Evolutionary conservation across 306 rosid species (phyloP), one percentile per base, ranked within the genome.

Genomic region (Luffa acutangula): DNA sequence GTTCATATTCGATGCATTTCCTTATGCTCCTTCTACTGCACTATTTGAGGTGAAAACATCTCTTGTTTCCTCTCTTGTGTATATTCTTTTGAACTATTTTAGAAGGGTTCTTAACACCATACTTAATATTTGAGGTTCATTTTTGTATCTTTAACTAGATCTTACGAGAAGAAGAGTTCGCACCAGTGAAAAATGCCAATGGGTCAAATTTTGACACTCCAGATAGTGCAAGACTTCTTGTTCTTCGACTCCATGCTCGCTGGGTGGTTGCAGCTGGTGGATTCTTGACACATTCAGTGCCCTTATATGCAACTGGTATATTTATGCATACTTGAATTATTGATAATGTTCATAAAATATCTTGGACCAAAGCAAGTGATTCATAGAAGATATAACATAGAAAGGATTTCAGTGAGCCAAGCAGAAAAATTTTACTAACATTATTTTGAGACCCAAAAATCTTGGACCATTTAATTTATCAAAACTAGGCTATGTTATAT

Each of bases 181-280:
- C 99, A 14, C 98, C 99, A 0, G 99, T 96, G 42, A 96, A 96
- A 87, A 93, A 93, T 86, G 97, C 96, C 33, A 93, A 88, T 31
- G 97, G 97, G 52, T 90, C 99, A 77, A 93, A 87, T 83, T 90
- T 72, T 84, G 99, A 96, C 81, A 96, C 99, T 58, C 99, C 99
- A 12, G 99, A 96, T 63, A 93, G 96, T 85, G 99, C 99, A 4
- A 89, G 86, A 83, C 88, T 93, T 75, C 99, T 96, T 80, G 94
- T 96, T 75, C 97, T 96, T 73, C 92, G 99, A 81, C 99, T 96
- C 76, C 99, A 96, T 79, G 88, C 91, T 79, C 99, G 98, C 45
- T 96, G 99, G 99, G 96, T 93, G 46, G 94, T 91, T 52, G 97
- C 98, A 37, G 99, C 99, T 36, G 99, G 99, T 51, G 99, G 99